A percentile compares a stretch with the other conserved stretches of the same genome.
phyloP scores from a whole-genome alignment of 1,284 basidiomycete genomes.

The Papiliotrema nemorosa region DNA sequence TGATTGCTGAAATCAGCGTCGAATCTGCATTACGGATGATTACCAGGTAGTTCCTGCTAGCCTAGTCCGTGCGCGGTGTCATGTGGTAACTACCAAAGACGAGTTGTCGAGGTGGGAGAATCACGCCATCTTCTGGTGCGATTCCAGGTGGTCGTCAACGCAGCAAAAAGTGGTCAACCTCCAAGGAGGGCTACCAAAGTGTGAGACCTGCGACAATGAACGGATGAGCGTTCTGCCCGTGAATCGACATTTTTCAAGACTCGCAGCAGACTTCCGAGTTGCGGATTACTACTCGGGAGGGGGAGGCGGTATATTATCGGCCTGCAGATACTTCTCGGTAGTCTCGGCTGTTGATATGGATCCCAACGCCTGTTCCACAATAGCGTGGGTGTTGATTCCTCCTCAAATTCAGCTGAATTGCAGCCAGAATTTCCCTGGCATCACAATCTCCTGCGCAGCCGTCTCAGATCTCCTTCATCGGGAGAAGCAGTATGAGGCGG shows the following conservation, averaged over 20 bases:
- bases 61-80: slow-evolving; percentile 1
- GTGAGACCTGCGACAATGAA: not conserved
- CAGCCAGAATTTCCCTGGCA: slow-evolving; percentile 3
- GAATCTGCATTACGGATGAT: slow-evolving; percentile 1
- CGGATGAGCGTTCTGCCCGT: not conserved
- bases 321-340: slow-evolving; percentile 17
- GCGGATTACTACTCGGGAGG: slow-evolving; percentile 36
- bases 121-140: slow-evolving; percentile 4
- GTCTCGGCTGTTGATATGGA: slow-evolving; percentile 23
- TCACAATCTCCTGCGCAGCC: not conserved
- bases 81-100: not conserved
- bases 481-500: not conserved
- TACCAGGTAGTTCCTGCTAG: not conserved
- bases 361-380: slow-evolving; percentile 10
- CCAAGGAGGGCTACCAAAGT: not conserved
- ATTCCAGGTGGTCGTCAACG: not conserved
- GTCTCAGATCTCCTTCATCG: slow-evolving; percentile 6
- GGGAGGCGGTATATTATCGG: slow-evolving; percentile 26
- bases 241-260: not conserved
- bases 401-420: not conserved
- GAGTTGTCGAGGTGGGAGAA: not conserved
- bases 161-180: no score
- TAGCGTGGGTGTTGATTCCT: slow-evolving; percentile 10
- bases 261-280: slow-evolving; percentile 9
- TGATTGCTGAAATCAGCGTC: slow-evolving; percentile 6